phyloP scores from a whole-genome alignment of 495 filamentous ascomycete genomes.

The Penicillium cataractarum region DNA sequence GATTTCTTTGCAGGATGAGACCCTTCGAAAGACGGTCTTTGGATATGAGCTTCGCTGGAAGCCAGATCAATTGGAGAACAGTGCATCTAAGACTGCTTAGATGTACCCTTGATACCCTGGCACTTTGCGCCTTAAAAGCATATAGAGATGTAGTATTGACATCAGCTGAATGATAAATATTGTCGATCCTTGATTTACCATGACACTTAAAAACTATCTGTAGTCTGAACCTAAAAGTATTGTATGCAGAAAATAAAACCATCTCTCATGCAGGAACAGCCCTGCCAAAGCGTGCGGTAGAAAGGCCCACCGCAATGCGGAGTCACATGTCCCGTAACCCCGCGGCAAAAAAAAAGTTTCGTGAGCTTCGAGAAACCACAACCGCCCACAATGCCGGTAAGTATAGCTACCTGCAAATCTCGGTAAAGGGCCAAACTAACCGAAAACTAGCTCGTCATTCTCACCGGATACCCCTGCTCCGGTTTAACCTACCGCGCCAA shows the following conservation, averaged over 20 bases:
- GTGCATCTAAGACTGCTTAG: constrained; percentile 13
- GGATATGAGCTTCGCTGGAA: constrained; percentile 67
- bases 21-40: constrained; percentile 76
- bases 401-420: constrained; percentile 5
- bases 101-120: constrained; percentile 31
- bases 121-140: constrained; percentile 18
- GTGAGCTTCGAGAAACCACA: constrained; percentile 14
- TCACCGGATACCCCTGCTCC: constrained; percentile 91
- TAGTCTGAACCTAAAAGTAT: neutral
- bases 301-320: neutral
- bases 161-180: neutral
- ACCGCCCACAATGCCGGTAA: constrained; percentile 39
- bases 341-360: constrained; percentile 32
- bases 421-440: neutral
- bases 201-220: neutral
- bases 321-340: constrained; percentile 41
- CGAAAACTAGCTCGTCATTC: constrained; percentile 73
- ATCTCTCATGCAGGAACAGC: neutral
- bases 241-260: neutral
- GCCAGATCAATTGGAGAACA: constrained; percentile 30
- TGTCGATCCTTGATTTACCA: neutral
- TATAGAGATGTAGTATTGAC: constrained; percentile 18
- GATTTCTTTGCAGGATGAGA: constrained; percentile 57
- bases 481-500: constrained; percentile 86
- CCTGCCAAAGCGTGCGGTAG: neutral